These are phyloP conservation scores for Chaetothyriales sp. DNA, from an alignment of 2,329 filamentous ascomycete genomes.

Conservation along the genomic window DNA sequence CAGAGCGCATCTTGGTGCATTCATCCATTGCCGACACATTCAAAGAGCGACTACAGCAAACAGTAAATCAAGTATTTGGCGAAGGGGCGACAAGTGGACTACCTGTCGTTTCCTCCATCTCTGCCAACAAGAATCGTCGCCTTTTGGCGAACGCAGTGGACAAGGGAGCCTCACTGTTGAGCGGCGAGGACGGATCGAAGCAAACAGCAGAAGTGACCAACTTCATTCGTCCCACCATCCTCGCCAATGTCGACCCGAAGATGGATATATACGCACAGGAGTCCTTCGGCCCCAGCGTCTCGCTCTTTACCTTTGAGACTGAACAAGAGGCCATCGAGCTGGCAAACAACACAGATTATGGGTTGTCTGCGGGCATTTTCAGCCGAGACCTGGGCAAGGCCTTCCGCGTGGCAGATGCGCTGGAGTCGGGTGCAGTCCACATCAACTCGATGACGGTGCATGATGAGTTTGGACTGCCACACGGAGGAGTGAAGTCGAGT, in stretches of 20 bases:
- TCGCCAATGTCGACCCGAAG: slow-evolving; percentile 25
- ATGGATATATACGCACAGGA: slow-evolving; percentile 66
- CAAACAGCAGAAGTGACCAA: slow-evolving; percentile 18
- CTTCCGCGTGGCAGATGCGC: slow-evolving; percentile 42
- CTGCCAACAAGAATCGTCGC: slow-evolving; percentile 36
- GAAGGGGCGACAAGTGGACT: slow-evolving; percentile 22
- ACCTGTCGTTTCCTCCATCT: slow-evolving; percentile 29
- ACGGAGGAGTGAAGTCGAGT: slow-evolving; percentile 51
- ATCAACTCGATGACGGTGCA: slow-evolving; percentile 33
- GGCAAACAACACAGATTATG: slow-evolving; percentile 71
- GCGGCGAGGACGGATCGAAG: slow-evolving; percentile 26
- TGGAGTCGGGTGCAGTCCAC: slow-evolving; percentile 42
- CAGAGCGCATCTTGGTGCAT: slow-evolving; percentile 58
- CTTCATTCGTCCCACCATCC: slow-evolving; percentile 24
- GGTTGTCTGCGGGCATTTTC: slow-evolving; percentile 55
- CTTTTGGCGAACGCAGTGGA: slow-evolving; percentile 40
- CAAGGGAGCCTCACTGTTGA: slow-evolving; percentile 42
- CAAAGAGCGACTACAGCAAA: slow-evolving; percentile 31
- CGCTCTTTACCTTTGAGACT: slow-evolving; percentile 46
- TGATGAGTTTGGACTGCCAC: slow-evolving; percentile 50
- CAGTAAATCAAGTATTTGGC: slow-evolving; percentile 32
- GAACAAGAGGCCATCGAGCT: slow-evolving; percentile 49
- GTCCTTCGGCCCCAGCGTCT: slow-evolving; percentile 61
- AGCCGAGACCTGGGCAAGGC: slow-evolving; percentile 49
- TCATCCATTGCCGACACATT: slow-evolving; percentile 40